Percentiles rank a stretch among this genome's conserved stretches.
phyloP scores from a whole-genome alignment of 176 grass and related monocot genomes.

The Oryza officinalis region DNA sequence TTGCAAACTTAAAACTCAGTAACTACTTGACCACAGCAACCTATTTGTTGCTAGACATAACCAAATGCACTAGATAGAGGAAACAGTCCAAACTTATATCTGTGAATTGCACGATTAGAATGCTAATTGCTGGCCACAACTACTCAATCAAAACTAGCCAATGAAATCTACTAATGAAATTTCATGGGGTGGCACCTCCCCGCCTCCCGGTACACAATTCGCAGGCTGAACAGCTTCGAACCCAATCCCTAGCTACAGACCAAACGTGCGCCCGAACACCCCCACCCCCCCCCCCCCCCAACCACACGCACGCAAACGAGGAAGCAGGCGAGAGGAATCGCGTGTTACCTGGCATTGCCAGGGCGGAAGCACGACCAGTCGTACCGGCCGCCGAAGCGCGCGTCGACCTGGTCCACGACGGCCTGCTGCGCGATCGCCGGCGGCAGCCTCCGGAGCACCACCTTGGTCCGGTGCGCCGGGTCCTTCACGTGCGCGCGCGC shows the following conservation, averaged over 20 bases:
- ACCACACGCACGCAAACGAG: neutral
- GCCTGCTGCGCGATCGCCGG: conserved; percentile 72
- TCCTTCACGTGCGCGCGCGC: conserved; percentile 76
- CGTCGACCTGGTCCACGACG: conserved; percentile 91
- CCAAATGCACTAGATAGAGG: neutral
- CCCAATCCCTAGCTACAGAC: neutral
- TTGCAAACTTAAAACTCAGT: conserved; percentile 15
- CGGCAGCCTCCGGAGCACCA: conserved; percentile 85
- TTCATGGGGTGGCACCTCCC: neutral
- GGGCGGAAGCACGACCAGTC: conserved; percentile 82
- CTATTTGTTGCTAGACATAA: neutral
- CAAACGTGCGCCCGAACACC: neutral
- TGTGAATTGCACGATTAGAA: neutral
- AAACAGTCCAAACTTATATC: neutral
- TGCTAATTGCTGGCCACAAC: neutral
- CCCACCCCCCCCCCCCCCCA: too few relatives aligned
- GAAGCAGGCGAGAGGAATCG: neutral
- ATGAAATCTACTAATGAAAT: neutral
- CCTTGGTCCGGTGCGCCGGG: conserved; percentile 76
- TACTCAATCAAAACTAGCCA: conserved; percentile 8
- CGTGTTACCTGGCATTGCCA: conserved; percentile 71
- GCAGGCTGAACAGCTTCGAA: neutral
- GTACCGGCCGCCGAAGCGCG: conserved; percentile 80
- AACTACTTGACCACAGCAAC: neutral
- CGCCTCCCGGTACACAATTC: neutral